Percentiles rank a stretch among this genome's conserved stretches.
Conservation (phyloP, 2,329 filamentous ascomycete species). For the Cercospora janseana region DNA sequence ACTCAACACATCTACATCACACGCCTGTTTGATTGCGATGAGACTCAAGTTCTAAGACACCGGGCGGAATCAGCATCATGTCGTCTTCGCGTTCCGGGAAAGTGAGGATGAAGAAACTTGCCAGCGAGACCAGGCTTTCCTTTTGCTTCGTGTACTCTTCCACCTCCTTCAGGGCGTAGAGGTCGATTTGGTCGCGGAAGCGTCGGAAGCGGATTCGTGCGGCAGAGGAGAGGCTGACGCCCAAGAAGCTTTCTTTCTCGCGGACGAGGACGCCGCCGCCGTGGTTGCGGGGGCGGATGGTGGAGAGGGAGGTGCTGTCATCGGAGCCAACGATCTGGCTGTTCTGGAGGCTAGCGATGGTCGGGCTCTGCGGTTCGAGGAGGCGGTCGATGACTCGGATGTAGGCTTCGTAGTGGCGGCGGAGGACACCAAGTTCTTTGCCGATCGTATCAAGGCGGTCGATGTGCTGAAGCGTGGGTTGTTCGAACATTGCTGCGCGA, state of each 20-base stretch:
- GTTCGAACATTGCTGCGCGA: slow-evolving; percentile 56
- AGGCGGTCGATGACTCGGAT: slow-evolving; percentile 60
- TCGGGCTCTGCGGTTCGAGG: slow-evolving; percentile 47
- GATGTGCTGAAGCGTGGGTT: slow-evolving; percentile 47
- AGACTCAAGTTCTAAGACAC: slow-evolving; percentile 68
- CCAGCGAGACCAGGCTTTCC: slow-evolving; percentile 66
- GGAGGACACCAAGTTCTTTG: slow-evolving; percentile 59
- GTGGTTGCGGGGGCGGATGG: slow-evolving; percentile 25
- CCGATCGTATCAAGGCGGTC: slow-evolving; percentile 59
- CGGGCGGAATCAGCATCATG: slow-evolving; percentile 10
- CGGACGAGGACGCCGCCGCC: slow-evolving; percentile 22
- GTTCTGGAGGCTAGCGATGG: slow-evolving; percentile 46
- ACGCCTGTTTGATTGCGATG: slow-evolving; percentile 71
- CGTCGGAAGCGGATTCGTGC: slow-evolving; percentile 59
- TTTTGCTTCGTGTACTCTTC: slow-evolving; percentile 67
- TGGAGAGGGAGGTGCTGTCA: slow-evolving; percentile 28
- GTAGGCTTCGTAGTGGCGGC: slow-evolving; percentile 61
- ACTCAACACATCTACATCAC: slow-evolving; percentile 68
- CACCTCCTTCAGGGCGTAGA: slow-evolving; percentile 62
- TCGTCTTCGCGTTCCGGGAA: slow-evolving; percentile 3
- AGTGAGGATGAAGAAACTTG: slow-evolving; percentile 39
- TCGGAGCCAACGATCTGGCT: slow-evolving; percentile 39
- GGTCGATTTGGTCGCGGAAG: slow-evolving; percentile 57
- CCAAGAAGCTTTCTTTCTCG: slow-evolving; percentile 41
- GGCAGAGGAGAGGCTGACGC: slow-evolving; percentile 48